phyloP scores from a whole-genome alignment of 2,329 filamentous ascomycete genomes.

The Talaromyces sp. region DNA sequence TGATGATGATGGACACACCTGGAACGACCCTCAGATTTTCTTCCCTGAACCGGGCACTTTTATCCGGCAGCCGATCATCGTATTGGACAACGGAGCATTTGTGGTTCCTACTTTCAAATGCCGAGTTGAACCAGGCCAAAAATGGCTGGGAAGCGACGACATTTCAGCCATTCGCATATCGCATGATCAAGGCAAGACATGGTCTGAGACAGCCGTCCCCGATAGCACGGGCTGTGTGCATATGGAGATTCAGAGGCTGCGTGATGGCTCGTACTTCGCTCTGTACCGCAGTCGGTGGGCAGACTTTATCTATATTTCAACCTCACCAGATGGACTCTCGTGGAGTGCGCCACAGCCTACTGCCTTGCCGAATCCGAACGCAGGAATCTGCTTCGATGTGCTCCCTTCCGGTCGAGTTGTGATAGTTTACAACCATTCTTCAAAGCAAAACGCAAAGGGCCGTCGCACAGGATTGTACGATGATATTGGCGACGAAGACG shows the following conservation, averaged over 20 bases:
- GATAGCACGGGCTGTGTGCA: constrained; percentile 38
- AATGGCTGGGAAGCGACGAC: constrained; percentile 44
- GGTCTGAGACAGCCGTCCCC: constrained; percentile 34
- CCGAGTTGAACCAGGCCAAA: constrained; percentile 32
- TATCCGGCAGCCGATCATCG: constrained; percentile 37
- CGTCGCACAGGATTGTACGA: constrained; percentile 41
- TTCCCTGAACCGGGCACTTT: constrained; percentile 36
- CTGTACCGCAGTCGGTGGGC: constrained; percentile 44
- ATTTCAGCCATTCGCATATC: constrained; percentile 36
- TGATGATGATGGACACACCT: constrained; percentile 30
- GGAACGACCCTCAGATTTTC: constrained; percentile 25
- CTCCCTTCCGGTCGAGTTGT: constrained; percentile 31
- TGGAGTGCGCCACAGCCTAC: constrained; percentile 35
- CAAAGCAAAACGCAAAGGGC: constrained; percentile 23
- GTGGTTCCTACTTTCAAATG: constrained; percentile 42
- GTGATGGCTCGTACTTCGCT: constrained; percentile 26
- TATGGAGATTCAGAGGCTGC: constrained; percentile 37
- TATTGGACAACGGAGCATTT: constrained; percentile 35
- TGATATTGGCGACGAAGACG: constrained; percentile 38
- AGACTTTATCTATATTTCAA: constrained; percentile 39
- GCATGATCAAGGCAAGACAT: constrained; percentile 33
- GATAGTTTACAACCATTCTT: constrained; percentile 40
- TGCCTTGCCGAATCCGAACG: constrained; percentile 40
- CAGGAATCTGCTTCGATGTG: constrained; percentile 37
- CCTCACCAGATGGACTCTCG: constrained; percentile 33